Evolutionary conservation across 2,329 filamentous ascomycete genomes (phyloP).

Genomic region (Aquanectria penicillioides): DNA sequence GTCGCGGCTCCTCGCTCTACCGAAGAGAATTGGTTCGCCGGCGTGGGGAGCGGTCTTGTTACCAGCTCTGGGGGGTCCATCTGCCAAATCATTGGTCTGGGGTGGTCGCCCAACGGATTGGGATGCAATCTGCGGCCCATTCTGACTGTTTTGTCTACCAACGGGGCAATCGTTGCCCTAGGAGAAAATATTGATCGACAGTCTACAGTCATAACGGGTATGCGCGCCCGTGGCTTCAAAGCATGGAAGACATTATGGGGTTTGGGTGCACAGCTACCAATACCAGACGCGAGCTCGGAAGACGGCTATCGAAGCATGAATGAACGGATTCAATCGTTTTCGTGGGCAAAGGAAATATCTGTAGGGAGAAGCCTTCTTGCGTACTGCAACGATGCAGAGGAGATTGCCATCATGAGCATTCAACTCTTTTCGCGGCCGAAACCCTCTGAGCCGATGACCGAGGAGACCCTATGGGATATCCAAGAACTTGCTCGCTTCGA

Average conservation of each 20-base stretch:
- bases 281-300: slow-evolving; percentile 54
- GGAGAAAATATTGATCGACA: slow-evolving; percentile 56
- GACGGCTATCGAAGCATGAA: slow-evolving; percentile 48
- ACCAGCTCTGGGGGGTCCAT: slow-evolving; percentile 60
- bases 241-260: slow-evolving; percentile 67
- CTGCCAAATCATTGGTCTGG: slow-evolving; percentile 63
- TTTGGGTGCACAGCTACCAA: slow-evolving; percentile 60
- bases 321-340: slow-evolving; percentile 61
- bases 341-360: slow-evolving; percentile 60
- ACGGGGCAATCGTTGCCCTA: slow-evolving; percentile 60
- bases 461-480: slow-evolving; percentile 58
- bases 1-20: slow-evolving; percentile 40
- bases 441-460: slow-evolving; percentile 26
- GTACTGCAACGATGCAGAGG: slow-evolving; percentile 60
- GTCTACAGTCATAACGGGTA: slow-evolving; percentile 41
- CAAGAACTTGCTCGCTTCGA: slow-evolving; percentile 61
- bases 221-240: slow-evolving; percentile 53
- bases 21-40: slow-evolving; percentile 48
- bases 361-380: slow-evolving; percentile 58
- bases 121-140: slow-evolving; percentile 64
- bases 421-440: slow-evolving; percentile 48
- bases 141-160: slow-evolving; percentile 60
- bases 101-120: slow-evolving; percentile 69
- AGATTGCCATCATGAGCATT: slow-evolving; percentile 62
- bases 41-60: slow-evolving; percentile 57